Base-by-base conservation (phyloP, 2,329 filamentous ascomycete genomes). In the Shiraia sp. region DNA sequence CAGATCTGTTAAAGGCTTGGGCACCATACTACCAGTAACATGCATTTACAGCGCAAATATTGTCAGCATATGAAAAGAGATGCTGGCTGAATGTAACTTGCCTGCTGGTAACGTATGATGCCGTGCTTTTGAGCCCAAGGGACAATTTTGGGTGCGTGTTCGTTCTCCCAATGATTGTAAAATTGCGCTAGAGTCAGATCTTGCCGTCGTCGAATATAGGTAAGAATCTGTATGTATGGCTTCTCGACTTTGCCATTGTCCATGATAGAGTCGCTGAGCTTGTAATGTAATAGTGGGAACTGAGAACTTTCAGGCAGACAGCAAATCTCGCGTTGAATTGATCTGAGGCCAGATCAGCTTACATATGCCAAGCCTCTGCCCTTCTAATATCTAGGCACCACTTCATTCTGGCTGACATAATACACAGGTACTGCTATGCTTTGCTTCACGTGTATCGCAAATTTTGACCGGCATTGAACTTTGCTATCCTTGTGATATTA, bases 71-170 rank as follows among this genome's bases (percentile, higher is more conserved):
- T 8, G 7, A 16, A 12, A 13, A 10, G 12, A 10, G 13, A 7
- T 8, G 6, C 13, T 7, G 16, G 10, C n/a, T n/a, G 14, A 19
- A 12, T 12, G 27, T 22, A 14, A 10, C 25, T 15, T 44, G 66
- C 59, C 57, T 70, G 67, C 9, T 65, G 59, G 45, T 69, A 70
- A 9, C 56, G 59, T 17, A 53, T 33, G 26, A 69, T 57, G 3
- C 63, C 63, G 42, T 69, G 59, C 47, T 67, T 65, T 43, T 60
- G 42, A 9, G 61, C 61, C 66, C 66, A 70, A 0, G 66, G 61
- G 37, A 53, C 53, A 10, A 68, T 63, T 23, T 69, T 63, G 3
- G 58, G 57, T 3, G 53, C 65, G 42, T 70, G 65, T 5, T 63
- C 45, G 10, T 62, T 49, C 37, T 64, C 59, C 66, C 66, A 70